Base-by-base conservation (phyloP, 2,329 filamentous ascomycete species). In the Stagonosporopsis rhizophila region DNA sequence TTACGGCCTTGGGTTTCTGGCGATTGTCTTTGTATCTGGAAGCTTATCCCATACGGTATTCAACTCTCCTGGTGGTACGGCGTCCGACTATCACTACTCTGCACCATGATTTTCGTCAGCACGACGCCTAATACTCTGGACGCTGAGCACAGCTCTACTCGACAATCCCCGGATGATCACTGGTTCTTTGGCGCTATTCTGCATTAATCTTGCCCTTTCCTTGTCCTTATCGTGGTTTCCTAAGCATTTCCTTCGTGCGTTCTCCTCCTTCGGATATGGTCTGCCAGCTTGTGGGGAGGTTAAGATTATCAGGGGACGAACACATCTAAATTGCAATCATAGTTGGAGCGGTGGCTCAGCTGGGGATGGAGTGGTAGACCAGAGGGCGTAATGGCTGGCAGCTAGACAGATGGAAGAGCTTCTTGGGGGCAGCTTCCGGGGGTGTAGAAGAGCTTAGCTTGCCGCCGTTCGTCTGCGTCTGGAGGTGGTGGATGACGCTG, bases 281-380 rank as follows among this genome's bases (percentile, higher is more conserved):
- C 71, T 75, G 66, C 69, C 73, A 73, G 74, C 73, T 71, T 72
- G 70, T 76, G 74, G 74, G 74, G 74, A 76, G 68, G 74, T 75
- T 66, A 69, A 67, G 68, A 62, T 71, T 56, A 62, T 55, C 54
- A 71, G 73, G 74, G 73, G 73, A 74, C 65, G 73, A 73, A 66
- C 56, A 73, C 57, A 68, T 58, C 59, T 64, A 75, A 75, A 75
- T 75, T 75, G 69, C 62, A 67, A 62, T 44, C 50, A 62, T 66
- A 64, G 56, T 44, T 62, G 62, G 56, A 58, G 61, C 51, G 59
- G 47, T 56, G 59, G 56, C 35, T 51, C 59, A 55, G 58, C 52
- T n/a, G 6, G 47, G 20, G 53, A 56, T 61, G 41, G 48, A 63
- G 59, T 68, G 64, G 65, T 62, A 59, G 66, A 63, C 42, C 47